A percentile compares a stretch with the other conserved stretches of the same genome.
phyloP scores from a whole-genome alignment of 2,329 filamentous ascomycete species.

The Fusarium incarnatum region DNA sequence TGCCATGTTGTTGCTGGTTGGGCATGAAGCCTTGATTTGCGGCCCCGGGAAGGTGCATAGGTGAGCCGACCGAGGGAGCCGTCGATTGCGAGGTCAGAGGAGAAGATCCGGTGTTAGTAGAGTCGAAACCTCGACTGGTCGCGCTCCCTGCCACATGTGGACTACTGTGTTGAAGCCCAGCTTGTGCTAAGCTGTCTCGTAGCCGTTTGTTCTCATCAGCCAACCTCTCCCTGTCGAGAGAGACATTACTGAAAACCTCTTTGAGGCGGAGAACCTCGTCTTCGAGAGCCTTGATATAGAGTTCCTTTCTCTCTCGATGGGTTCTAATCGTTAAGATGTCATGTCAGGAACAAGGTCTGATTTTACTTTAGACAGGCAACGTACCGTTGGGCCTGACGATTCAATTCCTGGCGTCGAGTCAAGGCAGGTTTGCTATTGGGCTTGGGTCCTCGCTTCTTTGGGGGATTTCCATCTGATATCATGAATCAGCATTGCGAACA shows the following conservation, averaged over 20 bases:
- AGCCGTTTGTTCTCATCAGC: conserved; percentile 84
- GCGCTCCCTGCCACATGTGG: conserved; percentile 56
- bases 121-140: conserved; percentile 67
- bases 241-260: conserved; percentile 80
- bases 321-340: conserved; percentile 69
- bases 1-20: conserved; percentile 49
- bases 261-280: conserved; percentile 90
- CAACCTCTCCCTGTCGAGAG: conserved; percentile 80
- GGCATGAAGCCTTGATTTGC: conserved; percentile 46
- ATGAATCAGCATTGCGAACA: conserved; percentile 22
- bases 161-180: conserved; percentile 58
- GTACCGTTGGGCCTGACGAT: conserved; percentile 94
- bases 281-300: conserved; percentile 94
- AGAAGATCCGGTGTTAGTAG: conserved; percentile 61
- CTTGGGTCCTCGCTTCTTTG: conserved; percentile 93
- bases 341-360: conserved; percentile 18
- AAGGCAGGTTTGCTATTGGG: conserved; percentile 95
- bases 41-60: conserved; percentile 37
- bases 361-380: conserved; percentile 17
- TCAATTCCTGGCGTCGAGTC: conserved; percentile 91
- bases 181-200: conserved; percentile 65
- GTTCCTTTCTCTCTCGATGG: conserved; percentile 94
- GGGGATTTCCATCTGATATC: conserved; percentile 79
- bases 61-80: conserved; percentile 54
- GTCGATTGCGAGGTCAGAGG: conserved; percentile 59